Conservation (phyloP, 441 rosid genomes). For the Erodium moschatum region DNA sequence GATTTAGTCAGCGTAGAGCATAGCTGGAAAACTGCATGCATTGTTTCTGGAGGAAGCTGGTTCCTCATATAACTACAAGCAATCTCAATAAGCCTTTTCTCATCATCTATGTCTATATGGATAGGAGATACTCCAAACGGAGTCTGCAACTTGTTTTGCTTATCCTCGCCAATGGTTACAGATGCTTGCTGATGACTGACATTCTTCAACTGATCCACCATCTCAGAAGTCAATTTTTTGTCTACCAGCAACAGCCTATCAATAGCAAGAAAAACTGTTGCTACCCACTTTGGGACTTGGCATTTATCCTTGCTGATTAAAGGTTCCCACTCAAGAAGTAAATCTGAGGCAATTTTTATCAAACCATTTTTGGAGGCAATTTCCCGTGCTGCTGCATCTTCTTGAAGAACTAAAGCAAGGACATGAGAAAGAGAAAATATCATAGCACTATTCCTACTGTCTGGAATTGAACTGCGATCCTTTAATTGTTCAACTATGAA, state of each 20-base stretch:
- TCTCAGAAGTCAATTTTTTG: slow-evolving; percentile 63
- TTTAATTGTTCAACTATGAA: slow-evolving; percentile 70
- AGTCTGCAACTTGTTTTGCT: slow-evolving; percentile 52
- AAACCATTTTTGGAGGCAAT: slow-evolving; percentile 67
- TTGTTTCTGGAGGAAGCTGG: slow-evolving; percentile 79
- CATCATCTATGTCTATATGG: slow-evolving; percentile 49
- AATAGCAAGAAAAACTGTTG: slow-evolving; percentile 87
- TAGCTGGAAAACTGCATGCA: slow-evolving; percentile 92
- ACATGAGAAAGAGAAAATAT: slow-evolving; percentile 76
- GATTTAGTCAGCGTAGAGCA: slow-evolving; percentile 78
- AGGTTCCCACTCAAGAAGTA: slow-evolving; percentile 70
- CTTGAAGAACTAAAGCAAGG: slow-evolving; percentile 84
- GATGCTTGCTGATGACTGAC: slow-evolving; percentile 18
- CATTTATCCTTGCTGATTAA: slow-evolving; percentile 26
- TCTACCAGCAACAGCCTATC: slow-evolving; percentile 87
- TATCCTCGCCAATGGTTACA: slow-evolving; percentile 48
- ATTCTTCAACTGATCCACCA: slow-evolving; percentile 57
- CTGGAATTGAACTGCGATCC: slow-evolving; percentile 43
- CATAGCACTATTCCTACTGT: slow-evolving; percentile 39
- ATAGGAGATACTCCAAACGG: slow-evolving; percentile 24
- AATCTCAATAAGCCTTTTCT: slow-evolving; percentile 79
- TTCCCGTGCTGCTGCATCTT: slow-evolving; percentile 74
- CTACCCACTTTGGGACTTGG: slow-evolving; percentile 85
- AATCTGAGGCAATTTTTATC: slow-evolving; percentile 58
- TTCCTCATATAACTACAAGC: slow-evolving; percentile 70